Base-by-base conservation (phyloP, 441 rosid genomes). In the Erodium trifolium region DNA sequence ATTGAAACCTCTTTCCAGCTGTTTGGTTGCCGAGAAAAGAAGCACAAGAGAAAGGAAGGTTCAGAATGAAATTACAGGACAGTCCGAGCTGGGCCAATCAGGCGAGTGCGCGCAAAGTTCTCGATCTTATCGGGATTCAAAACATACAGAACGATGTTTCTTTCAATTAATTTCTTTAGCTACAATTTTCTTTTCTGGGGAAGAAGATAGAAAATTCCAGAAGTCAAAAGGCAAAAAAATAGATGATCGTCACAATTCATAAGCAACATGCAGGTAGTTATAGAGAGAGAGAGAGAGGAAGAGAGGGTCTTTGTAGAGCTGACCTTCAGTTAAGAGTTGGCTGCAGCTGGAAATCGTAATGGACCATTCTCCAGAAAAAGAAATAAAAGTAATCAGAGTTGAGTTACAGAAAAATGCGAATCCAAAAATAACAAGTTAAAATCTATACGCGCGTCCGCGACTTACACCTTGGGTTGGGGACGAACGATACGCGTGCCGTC, bases 11-110 rank as follows among this genome's bases (percentile, higher is more conserved):
- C 62, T 55, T 55, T 55, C 62, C 23, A 55, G 62, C 62, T 55
- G 62, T 55, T 55, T 55, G 62, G 62, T 14, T 55, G 62, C 62
- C 23, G 62, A 55, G 62, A 55, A 53, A 55, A 55, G 19, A 17
- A 55, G 49, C 49, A 43, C 1, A 43, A 43, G 49, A 43, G 11
- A 43, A 9, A 55, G 7, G 18, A 14, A 55, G n/a, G 19, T 14
- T 14, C 62, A 55, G 62, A 55, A 55, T 55, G 23, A 43, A 43
- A 43, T 43, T 34, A 34, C 37, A 34, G 37, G 37, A 34, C 37
- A 34, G 5, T 5, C 37, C 37, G 37, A 8, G 8, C 37, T 43
- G 12, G 12, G 49, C 12, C 49, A 43, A 43, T 0, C 49, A 43
- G 12, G 11, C 49, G 49, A 43, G 2, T 43, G 9, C 49, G 49